Evolutionary conservation across 768 basidiomycete species (phyloP).

Genomic region (Chalciporus chontae): DNA sequence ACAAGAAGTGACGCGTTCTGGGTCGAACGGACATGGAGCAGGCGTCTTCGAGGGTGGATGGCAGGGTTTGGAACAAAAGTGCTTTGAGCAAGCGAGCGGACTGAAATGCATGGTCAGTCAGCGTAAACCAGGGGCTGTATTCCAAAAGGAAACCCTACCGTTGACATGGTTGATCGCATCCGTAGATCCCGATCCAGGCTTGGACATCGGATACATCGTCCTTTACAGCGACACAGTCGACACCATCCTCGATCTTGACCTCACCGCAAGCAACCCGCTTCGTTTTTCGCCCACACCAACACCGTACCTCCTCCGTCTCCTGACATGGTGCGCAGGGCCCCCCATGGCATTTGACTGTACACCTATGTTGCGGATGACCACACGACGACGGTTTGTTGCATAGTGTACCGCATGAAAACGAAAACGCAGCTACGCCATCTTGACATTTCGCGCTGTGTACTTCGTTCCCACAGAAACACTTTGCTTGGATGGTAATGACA

Average conservation of each 20-base stretch:
- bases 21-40: conserved; percentile 70
- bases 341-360: conserved; percentile 67
- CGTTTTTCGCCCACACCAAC: conserved; percentile 77
- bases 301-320: conserved; percentile 49
- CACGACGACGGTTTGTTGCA: conserved; percentile 55
- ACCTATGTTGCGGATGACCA: conserved; percentile 61
- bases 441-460: conserved; percentile 35
- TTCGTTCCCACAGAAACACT: conserved; percentile 76
- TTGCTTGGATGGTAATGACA: conserved; percentile 67
- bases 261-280: conserved; percentile 65
- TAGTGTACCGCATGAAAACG: conserved; percentile 33
- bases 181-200: conserved; percentile 63
- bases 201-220: conserved; percentile 34
- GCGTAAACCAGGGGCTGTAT: background rate
- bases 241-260: conserved; percentile 42
- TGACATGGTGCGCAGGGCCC: conserved; percentile 70
- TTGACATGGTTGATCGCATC: conserved; percentile 59
- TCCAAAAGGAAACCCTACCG: conserved; percentile 36
- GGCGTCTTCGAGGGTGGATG: conserved; percentile 66
- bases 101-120: conserved; percentile 30
- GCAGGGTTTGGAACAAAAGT: conserved; percentile 70
- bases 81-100: conserved; percentile 72
- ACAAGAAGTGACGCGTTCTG: conserved; percentile 63
- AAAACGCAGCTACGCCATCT: conserved; percentile 41
- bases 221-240: conserved; percentile 24